Base-by-base conservation (phyloP, 768 basidiomycete species). In the Serendipita sp. region DNA sequence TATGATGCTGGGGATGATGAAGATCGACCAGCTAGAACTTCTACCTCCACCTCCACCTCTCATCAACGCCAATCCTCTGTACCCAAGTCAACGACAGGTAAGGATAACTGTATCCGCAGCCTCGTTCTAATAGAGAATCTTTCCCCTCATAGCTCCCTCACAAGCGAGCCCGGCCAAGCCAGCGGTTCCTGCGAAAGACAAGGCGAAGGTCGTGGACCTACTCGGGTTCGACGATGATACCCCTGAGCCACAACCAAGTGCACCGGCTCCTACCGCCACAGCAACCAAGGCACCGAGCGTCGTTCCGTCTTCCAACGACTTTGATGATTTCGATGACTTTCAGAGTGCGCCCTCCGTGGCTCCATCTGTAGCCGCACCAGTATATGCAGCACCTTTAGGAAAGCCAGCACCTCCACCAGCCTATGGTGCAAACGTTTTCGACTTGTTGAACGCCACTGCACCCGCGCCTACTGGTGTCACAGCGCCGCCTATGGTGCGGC, bases 1-100 rank as follows among this genome's bases (percentile, higher is more conserved):
- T 99, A 99, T 72, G 89, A 95, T 66, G 96, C 95, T 13, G 95
- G 95, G 1, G 78, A 79, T 42, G 91, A 91, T 64, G 94, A 97
- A 64, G 92, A 95, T 42, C 50, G 60, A 17, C 13, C 61, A 4
- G 33, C 63, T 26, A 61, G 38, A n/a, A 72, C 70, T 42, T 72
- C 67, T 63, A 69, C 44, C 65, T 34, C 63, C 22, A 56, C 64
- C 75, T 74, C 48, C 76, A 75, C 22, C 42, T 77, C 48, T 68
- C 48, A 51, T 64, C 74, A 22, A 67, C 68, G 33, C 75, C 73
- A 60, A 71, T 67, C 33, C 64, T 64, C 3, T 26, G 68, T 17
- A 65, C 75, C 11, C 68, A 70, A 20, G 65, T 71, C 28, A 70
- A 73, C 3, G 69, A 76, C 14, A 66, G 73, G 1, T 72, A 44